Base-by-base conservation (phyloP, 495 filamentous ascomycete genomes). In the Aspergillus incahuasiensis region DNA sequence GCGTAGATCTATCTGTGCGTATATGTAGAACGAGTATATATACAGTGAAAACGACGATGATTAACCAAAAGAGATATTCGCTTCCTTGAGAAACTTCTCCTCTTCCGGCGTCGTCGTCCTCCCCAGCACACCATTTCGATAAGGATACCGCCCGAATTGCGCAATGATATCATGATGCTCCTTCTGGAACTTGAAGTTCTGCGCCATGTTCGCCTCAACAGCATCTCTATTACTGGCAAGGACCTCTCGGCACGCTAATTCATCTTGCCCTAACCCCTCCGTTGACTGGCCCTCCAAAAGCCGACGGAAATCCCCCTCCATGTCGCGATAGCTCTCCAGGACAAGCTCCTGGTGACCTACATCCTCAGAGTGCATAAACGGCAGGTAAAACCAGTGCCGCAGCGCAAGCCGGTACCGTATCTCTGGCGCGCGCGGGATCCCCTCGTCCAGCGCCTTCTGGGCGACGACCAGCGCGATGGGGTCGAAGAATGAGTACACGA, bases 281-380 rank as follows among this genome's bases (percentile, higher is more conserved):
- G 35, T 15, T 9, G 38, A 16, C 1, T 9, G 24, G 3, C n/a
- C 49, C 12, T 43, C 49, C 34, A 56, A 18, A 22, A 56, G 35
- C 11, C 22, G 18, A 2, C 13, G 22, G 20, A 56, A n/a, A 49
- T 44, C 54, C 9, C 21, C 38, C 22, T 20, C 38, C 43, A 54
- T 54, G 25, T 61, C 58, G 9, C 61, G 62, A 15, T 68, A 63
- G 40, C 55, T 34, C n/a, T 58, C 34, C 8, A 66, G 8, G 1
- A 63, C 62, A 45, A 55, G 32, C 30, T 69, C 58, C 38, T 73
- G 70, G 9, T 64, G 55, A 30, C 28, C 45, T 35, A 68, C 30
- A 19, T 60, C 52, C 55, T 71, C 70, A 6, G 64, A 66, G 40
- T 72, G 68, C 69, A 72, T 69, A 4, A 72, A 46, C 0, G 69